Base-by-base conservation (phyloP, 805 yeast species). In the Alloascoidea hylecoeti region DNA sequence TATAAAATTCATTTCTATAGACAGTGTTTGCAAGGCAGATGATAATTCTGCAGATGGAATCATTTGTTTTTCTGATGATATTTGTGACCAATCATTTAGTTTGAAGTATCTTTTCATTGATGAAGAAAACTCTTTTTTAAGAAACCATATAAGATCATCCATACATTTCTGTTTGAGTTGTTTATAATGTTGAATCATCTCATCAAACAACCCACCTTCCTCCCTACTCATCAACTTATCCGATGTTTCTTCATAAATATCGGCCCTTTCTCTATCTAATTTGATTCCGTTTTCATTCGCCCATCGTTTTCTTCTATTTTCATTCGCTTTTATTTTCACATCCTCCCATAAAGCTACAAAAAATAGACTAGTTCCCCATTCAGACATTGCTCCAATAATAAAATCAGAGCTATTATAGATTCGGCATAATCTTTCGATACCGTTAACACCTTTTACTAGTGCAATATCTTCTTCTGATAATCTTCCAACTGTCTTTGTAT, bases 341-440 rank as follows among this genome's bases (percentile, higher is more conserved):
- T 49, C 57, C 18, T 53, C 52, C 64, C 68, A 62, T 18, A 67
- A 46, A 42, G 61, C 65, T 33, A 68, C 45, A 40, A 68, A 68
- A 4, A 63, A 53, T 36, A 46, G 27, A 15, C 5, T 51, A 38
- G 9, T 62, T 15, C 63, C 63, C 71, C 73, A 64, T 17, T 47
- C 50, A 13, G 52, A 48, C 57, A 70, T 55, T 3, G 58, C 47
- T 32, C 60, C 63, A 9, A 52, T 48, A 34, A 63, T 52, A 39
- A 49, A 67, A 30, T 55, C 60, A 43, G 47, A 47, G 38, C 58
- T 53, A 33, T 63, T 62, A 40, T 48, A 52, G 4, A 66, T 51
- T 17, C 66, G 50, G 36, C 69, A 63, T 3, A 67, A 51, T 33
- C 68, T 46, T 43, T 63, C 66, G 3, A 66, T 35, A 3, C 65